Base-by-base conservation (phyloP, 2,329 filamentous ascomycete species). In the Cytospora mali region DNA sequence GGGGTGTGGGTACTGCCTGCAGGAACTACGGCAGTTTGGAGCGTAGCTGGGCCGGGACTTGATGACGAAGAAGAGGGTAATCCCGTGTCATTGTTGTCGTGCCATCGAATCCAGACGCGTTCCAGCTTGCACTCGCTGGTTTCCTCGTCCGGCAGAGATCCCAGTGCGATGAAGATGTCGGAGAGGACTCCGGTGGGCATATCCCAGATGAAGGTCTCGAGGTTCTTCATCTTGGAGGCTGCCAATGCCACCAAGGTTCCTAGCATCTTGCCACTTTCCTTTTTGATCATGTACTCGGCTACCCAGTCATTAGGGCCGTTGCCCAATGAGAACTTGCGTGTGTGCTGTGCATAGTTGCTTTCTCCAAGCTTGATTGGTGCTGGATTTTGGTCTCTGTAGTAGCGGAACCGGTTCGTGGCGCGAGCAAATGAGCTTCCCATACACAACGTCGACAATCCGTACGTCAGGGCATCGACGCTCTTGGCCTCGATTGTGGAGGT, bases 261-360 rank as follows among this genome's bases (percentile, higher is more conserved):
- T n/a, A 95, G 81, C 90, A 95, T 93, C 77, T 94, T 95, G 3
- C 92, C 92, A 62, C 88, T 88, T 72, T 94, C 91, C 75, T 93
- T 93, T 2, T 85, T 88, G 69, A 94, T 91, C 66, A 90, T 84
- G 75, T 95, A 94, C 71, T 94, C 90, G 61, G 88, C 84, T 6
- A 93, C 90, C 89, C 89, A 93, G 67, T 91, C 85, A 7, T 83
- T 73, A 0, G 90, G 91, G 0, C 91, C 91, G 74, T 95, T 93
- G n/a, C 90, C 90, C 6, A 95, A 81, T 3, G 90, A 92, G 76
- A 95, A 95, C 73, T 93, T 93, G 67, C 88, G 85, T 6, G 88
- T 92, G 72, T 88, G 93, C 68, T 88, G 86, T 25, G 91, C 89
- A 74, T 93, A 93, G 75, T 91, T 84, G 71, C 92, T 92, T 50